These are phyloP conservation scores for Conoideocrella luteorostrata DNA, from an alignment of 2,329 filamentous ascomycete genomes.

Conservation along the genomic window DNA sequence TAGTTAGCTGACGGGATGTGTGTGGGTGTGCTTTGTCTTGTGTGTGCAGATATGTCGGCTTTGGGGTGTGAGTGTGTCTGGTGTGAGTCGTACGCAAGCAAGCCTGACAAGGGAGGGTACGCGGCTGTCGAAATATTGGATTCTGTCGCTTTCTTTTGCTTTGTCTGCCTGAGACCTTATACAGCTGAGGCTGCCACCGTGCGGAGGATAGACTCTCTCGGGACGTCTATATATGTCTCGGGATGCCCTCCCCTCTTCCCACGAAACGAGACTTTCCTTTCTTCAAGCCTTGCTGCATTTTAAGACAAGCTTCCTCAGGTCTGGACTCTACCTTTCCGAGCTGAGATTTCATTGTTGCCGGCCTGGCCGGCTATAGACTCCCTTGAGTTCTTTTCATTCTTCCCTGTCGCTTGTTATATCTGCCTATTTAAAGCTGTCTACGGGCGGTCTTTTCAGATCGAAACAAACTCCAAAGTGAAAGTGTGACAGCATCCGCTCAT, in stretches of 20 bases:
- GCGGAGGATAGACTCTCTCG: background rate
- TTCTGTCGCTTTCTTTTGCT: background rate
- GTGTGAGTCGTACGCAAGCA: slow-evolving; percentile 4
- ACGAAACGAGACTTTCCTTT: background rate
- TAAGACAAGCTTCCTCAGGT: slow-evolving; percentile 3
- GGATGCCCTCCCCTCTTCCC: background rate
- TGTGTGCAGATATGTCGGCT: background rate
- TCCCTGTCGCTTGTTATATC: background rate
- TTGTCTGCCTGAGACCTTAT: background rate
- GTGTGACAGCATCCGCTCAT: too few relatives aligned
- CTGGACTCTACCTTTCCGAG: background rate
- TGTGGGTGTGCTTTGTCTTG: background rate
- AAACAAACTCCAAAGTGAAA: background rate
- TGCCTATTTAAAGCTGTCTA: too few relatives aligned
- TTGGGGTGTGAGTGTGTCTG: background rate
- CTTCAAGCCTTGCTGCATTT: background rate
- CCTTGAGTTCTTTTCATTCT: slow-evolving; percentile 1
- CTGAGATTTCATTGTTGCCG: slow-evolving; percentile 6
- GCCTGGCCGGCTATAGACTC: slow-evolving; percentile 2
- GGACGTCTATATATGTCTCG: slow-evolving; percentile 4
- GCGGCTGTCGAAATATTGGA: too few relatives aligned
- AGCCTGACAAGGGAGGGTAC: background rate
- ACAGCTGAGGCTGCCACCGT: background rate
- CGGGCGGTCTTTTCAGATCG: background rate
- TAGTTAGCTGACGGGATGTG: slow-evolving; percentile 1